Conservation (phyloP, 805 yeast genomes). For the Spathaspora sp. region DNA sequence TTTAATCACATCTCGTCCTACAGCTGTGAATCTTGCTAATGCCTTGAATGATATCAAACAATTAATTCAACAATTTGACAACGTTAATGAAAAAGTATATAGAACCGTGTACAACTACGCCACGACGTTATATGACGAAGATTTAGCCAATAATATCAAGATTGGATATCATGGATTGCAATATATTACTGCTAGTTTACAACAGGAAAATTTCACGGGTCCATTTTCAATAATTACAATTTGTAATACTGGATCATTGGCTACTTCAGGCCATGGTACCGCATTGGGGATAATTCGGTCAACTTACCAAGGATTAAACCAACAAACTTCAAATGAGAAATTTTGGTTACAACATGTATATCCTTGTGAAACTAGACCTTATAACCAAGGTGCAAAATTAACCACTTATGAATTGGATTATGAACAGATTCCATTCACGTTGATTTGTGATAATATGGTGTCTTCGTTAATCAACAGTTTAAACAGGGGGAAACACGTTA, state of each 20-base stretch:
- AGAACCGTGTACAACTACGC: slow-evolving; percentile 41
- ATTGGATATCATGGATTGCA: slow-evolving; percentile 80
- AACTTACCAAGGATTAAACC: slow-evolving; percentile 44
- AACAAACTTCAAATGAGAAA: slow-evolving; percentile 19
- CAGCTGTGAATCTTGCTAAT: slow-evolving; percentile 88
- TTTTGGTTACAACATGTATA: slow-evolving; percentile 67
- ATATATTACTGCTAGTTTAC: slow-evolving; percentile 51
- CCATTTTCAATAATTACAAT: slow-evolving; percentile 83
- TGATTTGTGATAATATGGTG: slow-evolving; percentile 90
- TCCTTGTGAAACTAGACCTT: slow-evolving; percentile 93
- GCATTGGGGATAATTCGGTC: slow-evolving; percentile 91
- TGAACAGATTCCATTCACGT: slow-evolving; percentile 82
- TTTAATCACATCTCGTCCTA: slow-evolving; percentile 79
- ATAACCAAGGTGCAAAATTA: slow-evolving; percentile 91
- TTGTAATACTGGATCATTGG: slow-evolving; percentile 94
- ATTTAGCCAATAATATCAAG: slow-evolving; percentile 67
- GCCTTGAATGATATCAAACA: slow-evolving; percentile 56
- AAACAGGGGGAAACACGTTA: too few relatives aligned
- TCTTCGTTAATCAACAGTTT: slow-evolving; percentile 57
- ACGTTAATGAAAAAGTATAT: slow-evolving; percentile 24
- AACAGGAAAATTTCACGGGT: slow-evolving; percentile 48
- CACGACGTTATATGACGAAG: slow-evolving; percentile 63
- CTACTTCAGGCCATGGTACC: slow-evolving; percentile 97
- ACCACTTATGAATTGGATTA: slow-evolving; percentile 88
- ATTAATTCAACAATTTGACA: slow-evolving; percentile 20